Evolutionary conservation across 192 early-diverging fungal species (phyloP).

Genomic region (Jimgerdemannia flammicorona): DNA sequence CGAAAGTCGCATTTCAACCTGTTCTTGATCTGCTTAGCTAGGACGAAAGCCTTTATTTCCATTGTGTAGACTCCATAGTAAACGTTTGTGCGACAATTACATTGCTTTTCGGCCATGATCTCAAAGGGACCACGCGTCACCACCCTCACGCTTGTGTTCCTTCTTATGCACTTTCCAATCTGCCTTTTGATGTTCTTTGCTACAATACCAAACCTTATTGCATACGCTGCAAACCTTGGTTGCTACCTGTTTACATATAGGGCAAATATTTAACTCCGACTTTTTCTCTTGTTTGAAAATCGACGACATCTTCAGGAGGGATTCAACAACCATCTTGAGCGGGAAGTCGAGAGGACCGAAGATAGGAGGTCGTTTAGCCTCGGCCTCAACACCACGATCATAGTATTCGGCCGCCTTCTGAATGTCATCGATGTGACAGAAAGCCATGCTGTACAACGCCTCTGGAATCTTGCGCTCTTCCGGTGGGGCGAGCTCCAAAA

Average conservation of each 20-base stretch:
- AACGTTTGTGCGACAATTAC: too few species aligned
- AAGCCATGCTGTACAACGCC: background rate
- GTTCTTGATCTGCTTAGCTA: too few species aligned
- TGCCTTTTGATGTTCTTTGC: background rate
- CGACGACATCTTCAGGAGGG: background rate
- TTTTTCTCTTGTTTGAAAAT: background rate
- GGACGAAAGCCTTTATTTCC: too few species aligned
- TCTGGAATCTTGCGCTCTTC: background rate
- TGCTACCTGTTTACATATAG: background rate
- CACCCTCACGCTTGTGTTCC: too few species aligned
- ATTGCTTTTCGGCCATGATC: too few species aligned
- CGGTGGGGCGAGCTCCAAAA: background rate
- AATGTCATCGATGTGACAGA: background rate
- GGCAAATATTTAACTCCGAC: background rate
- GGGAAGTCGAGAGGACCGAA: background rate
- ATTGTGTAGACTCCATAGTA: too few species aligned
- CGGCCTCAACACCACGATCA: background rate
- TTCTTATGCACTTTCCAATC: background rate
- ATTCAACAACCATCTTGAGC: background rate
- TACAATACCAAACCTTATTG: background rate
- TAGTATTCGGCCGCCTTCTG: background rate
- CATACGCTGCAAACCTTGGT: background rate
- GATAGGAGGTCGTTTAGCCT: background rate
- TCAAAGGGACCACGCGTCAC: too few species aligned
- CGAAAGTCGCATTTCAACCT: too few species aligned